Percentiles rank a stretch among this genome's conserved stretches.
phyloP scores from a whole-genome alignment of 2,329 filamentous ascomycete genomes.

The Fusarium neocosmosporiellum region DNA sequence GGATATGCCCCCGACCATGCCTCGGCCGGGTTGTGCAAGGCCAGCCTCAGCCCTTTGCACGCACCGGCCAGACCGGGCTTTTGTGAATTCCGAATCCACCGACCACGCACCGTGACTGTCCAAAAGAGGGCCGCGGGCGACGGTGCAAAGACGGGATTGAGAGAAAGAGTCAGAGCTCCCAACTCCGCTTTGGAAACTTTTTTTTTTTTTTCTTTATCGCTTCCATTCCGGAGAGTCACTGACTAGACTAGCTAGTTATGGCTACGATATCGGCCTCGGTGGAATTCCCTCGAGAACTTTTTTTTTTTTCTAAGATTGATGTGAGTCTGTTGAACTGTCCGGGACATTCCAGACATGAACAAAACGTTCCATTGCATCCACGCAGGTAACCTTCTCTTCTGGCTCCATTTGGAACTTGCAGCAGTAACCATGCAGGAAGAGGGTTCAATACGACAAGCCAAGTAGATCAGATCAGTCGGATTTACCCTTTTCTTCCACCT shows the following conservation, averaged over 20 bases:
- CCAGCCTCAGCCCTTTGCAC: slow-evolving; percentile 21
- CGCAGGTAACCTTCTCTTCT: slow-evolving; percentile 19
- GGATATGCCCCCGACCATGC: slow-evolving; percentile 22
- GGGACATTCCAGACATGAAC: slow-evolving; percentile 5
- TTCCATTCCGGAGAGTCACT: slow-evolving; percentile 29
- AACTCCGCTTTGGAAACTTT: slow-evolving; percentile 24
- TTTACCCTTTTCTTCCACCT: not conserved
- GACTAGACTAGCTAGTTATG: slow-evolving; percentile 5
- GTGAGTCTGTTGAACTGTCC: not conserved
- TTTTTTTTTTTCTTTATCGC: slow-evolving; percentile 28
- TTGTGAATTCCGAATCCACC: slow-evolving; percentile 26
- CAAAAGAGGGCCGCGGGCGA: not conserved
- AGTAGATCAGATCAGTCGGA: slow-evolving; percentile 18
- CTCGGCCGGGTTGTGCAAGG: not conserved
- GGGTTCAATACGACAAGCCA: slow-evolving; percentile 8
- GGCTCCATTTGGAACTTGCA: slow-evolving; percentile 21
- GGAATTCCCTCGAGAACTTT: slow-evolving; percentile 21
- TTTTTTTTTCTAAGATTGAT: slow-evolving; percentile 1
- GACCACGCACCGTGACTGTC: slow-evolving; percentile 26
- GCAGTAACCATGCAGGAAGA: not conserved
- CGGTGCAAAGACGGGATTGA: slow-evolving; percentile 27
- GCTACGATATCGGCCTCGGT: slow-evolving; percentile 29
- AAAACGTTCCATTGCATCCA: slow-evolving; percentile 9
- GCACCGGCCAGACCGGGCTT: slow-evolving; percentile 22
- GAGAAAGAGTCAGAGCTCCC: slow-evolving; percentile 21